Base-by-base conservation (phyloP, 352 stramenopile genomes). In the Globisporangium iwayamae region DNA sequence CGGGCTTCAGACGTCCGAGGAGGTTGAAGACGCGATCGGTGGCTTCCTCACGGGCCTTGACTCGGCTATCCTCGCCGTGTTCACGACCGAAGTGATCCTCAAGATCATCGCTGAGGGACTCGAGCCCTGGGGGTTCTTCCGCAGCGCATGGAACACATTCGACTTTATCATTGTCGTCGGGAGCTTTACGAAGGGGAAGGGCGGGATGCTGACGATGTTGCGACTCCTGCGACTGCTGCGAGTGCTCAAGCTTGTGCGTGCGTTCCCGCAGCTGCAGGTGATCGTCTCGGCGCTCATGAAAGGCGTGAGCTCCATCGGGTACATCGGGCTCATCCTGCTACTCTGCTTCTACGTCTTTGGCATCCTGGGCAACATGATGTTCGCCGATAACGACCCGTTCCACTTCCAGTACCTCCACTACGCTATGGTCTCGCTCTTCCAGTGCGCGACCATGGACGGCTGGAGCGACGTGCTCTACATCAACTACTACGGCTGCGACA, bases 391-490 rank as follows among this genome's bases (percentile, higher is more conserved):
- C 61, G 90, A 97, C 54, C 90, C 90, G 14, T 95, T 90, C 65
- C 84, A 97, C 67, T 96, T 97, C 57, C 75, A 91, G 59, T 81
- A 90, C 43, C 71, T 97, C 38, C 87, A 96, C 56, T 96, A 84
- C 34, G 79, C 90, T 20, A 91, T 97, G 79, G 74, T 97, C 38
- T 89, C 87, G 50, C 84, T 97, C n/a, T 96, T 97, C 63, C 85
- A 94, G 18, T 74, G 74, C 43, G 74, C 87, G 14, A 96, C 89
- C 16, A 93, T 97, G 73, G 90, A 97, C 54, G 87, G 91, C 52
- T 97, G 90, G 90, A 96, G 81, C 46, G 90, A 96, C 38, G 72
- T 96, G 52, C 73, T 96, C 41, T 97, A 96, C 72, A 93, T 95
- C 65, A 96, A 96, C 67, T 96, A 92, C 70, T 96, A 94, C 53